Evolutionary conservation across 805 yeast species (phyloP).

Genomic region (Kluyveromyces starmeri): DNA sequence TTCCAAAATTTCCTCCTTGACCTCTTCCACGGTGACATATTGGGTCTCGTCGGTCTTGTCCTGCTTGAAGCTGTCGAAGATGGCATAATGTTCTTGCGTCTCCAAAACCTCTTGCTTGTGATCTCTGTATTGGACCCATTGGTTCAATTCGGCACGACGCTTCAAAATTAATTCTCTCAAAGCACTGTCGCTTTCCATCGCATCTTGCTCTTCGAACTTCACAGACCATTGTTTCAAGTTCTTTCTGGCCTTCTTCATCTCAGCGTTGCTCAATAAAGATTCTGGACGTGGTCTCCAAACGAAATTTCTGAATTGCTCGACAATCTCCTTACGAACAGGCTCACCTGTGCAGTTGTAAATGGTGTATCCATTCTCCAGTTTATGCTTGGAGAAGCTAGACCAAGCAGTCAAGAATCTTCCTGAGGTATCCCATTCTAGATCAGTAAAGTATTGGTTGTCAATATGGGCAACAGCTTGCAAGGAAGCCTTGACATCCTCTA

Average conservation of each 20-base stretch:
- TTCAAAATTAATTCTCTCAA: conserved; percentile 78
- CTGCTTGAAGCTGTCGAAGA: conserved; percentile 35
- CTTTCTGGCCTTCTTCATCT: conserved; percentile 84
- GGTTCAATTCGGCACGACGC: conserved; percentile 73
- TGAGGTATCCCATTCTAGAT: conserved; percentile 88
- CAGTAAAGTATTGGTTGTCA: conserved; percentile 70
- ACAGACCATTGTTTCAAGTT: conserved; percentile 82
- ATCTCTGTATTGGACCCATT: conserved; percentile 78
- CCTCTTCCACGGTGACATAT: conserved; percentile 64
- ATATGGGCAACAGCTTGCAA: conserved; percentile 55
- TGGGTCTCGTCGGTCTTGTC: conserved; percentile 40
- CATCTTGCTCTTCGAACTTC: conserved; percentile 89
- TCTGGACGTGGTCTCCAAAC: conserved; percentile 97
- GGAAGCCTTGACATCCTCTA: conserved; percentile 43
- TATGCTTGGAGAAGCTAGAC: conserved; percentile 80
- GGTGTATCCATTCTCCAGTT: conserved; percentile 84
- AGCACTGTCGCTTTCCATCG: conserved; percentile 91
- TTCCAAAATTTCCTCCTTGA: conserved; percentile 64
- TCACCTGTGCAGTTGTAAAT: conserved; percentile 79
- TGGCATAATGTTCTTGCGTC: conserved; percentile 14
- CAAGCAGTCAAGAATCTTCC: conserved; percentile 85
- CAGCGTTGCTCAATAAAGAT: conserved; percentile 62
- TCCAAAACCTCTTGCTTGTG: conserved; percentile 39
- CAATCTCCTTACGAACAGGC: conserved; percentile 60
- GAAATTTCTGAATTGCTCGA: conserved; percentile 81